These are phyloP conservation scores for Pythium scleroteichum DNA, from an alignment of 352 stramenopile genomes.

Conservation along the genomic window DNA sequence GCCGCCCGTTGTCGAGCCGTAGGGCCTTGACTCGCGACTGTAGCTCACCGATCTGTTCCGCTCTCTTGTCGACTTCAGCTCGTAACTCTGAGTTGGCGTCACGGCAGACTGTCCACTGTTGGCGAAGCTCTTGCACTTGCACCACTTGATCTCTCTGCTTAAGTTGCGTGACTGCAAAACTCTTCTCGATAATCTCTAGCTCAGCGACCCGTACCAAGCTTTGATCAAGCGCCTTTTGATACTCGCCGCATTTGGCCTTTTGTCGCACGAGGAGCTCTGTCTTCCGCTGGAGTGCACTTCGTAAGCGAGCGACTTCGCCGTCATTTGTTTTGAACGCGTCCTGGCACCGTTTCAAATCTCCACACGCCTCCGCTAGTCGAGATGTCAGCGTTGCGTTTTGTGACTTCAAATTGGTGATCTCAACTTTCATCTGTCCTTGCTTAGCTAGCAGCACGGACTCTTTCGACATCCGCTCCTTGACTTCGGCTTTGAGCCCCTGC, in stretches of 20 bases:
- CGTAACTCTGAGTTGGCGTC: constrained; percentile 42
- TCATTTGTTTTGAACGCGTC: constrained; percentile 18
- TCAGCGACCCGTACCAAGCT: constrained; percentile 26
- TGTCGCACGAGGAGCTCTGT: constrained; percentile 45
- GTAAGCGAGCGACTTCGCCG: constrained; percentile 35
- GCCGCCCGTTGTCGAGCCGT: constrained; percentile 36
- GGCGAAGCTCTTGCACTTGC: constrained; percentile 37
- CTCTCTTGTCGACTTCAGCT: constrained; percentile 36
- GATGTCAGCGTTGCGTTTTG: constrained; percentile 34
- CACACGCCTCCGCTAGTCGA: constrained; percentile 33
- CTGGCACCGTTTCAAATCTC: constrained; percentile 36
- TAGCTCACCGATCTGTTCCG: constrained; percentile 26
- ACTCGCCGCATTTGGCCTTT: constrained; percentile 33
- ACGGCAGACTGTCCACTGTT: constrained; percentile 31
- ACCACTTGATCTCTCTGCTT: constrained; percentile 47
- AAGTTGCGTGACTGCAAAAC: constrained; percentile 25
- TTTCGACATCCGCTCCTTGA: constrained; percentile 36
- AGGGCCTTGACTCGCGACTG: constrained; percentile 38
- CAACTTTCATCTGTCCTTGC: constrained; percentile 29
- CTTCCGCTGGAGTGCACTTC: constrained; percentile 48
- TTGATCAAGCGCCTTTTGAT: constrained; percentile 35
- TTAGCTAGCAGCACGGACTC: constrained; percentile 31
- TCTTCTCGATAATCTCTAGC: constrained; percentile 33
- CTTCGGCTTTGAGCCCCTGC: constrained; percentile 34
- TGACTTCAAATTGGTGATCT: constrained; percentile 36